Conservation (phyloP, 257 asterid species). For the Echites panduratus region DNA sequence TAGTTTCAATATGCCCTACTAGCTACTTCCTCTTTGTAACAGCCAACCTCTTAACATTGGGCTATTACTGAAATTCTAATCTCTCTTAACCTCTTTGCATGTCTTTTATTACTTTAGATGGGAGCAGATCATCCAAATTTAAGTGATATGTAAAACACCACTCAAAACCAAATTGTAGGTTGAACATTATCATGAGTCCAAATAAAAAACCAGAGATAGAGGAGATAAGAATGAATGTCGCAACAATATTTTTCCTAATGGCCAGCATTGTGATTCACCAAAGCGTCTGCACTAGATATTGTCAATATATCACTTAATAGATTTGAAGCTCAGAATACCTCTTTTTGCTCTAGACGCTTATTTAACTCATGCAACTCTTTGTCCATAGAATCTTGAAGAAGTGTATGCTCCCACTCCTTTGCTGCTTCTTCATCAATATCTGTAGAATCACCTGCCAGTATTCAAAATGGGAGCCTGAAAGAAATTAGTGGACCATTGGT, state of each 20-base stretch:
- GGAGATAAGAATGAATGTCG: not conserved
- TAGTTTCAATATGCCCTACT: not conserved
- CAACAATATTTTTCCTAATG: not conserved
- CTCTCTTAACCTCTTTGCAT: not conserved
- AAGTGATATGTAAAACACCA: not conserved
- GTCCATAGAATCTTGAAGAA: slow-evolving; percentile 88
- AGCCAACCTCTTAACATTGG: not conserved
- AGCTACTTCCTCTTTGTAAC: not conserved
- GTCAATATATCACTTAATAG: not conserved
- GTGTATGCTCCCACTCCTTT: slow-evolving; percentile 93
- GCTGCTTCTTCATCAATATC: slow-evolving; percentile 86
- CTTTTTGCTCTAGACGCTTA: slow-evolving; percentile 83
- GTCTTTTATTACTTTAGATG: not conserved
- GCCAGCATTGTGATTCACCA: not conserved
- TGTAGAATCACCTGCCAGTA: slow-evolving; percentile 65
- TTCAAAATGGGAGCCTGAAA: slow-evolving; percentile 13
- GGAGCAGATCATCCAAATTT: not conserved
- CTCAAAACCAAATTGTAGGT: not conserved
- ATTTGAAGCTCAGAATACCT: slow-evolving; percentile 39
- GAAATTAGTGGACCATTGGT: slow-evolving; percentile 10
- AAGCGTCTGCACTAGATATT: not conserved
- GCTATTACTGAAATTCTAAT: not conserved
- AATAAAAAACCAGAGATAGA: not conserved
- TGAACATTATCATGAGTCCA: not conserved
- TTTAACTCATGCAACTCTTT: slow-evolving; percentile 84